A percentile compares a stretch with the other conserved stretches of the same genome.
Evolutionary conservation across 768 basidiomycete genomes (phyloP).

Genomic region (Suillus placidus): DNA sequence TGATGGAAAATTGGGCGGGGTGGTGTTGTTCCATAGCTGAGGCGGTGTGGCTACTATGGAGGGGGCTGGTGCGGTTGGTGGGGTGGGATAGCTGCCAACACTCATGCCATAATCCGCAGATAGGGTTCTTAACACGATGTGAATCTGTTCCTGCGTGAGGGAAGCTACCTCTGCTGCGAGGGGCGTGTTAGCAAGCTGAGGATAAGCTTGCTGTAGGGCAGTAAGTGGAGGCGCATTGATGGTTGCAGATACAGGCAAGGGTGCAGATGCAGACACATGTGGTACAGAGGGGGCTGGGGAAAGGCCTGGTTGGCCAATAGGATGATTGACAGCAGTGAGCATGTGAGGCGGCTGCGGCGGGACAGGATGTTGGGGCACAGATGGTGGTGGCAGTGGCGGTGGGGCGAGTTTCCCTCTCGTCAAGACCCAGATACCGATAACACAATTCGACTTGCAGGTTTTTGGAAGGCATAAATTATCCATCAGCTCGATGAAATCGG

Average conservation of each 20-base stretch:
- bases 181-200: slow-evolving; percentile 47
- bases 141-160: slow-evolving; percentile 77
- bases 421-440: slow-evolving; percentile 86
- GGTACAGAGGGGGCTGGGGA: slow-evolving; percentile 16
- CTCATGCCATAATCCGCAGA: slow-evolving; percentile 42
- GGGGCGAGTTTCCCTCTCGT: slow-evolving; percentile 76
- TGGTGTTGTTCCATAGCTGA: slow-evolving; percentile 16
- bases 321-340: slow-evolving; percentile 13
- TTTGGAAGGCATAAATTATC: slow-evolving; percentile 76
- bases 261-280: slow-evolving; percentile 15
- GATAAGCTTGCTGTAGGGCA: slow-evolving; percentile 30
- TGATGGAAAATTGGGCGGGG: slow-evolving; percentile 16
- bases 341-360: slow-evolving; percentile 20
- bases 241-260: not conserved
- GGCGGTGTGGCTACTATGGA: slow-evolving; percentile 31
- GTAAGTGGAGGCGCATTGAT: slow-evolving; percentile 18
- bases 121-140: slow-evolving; percentile 64
- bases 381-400: slow-evolving; percentile 31
- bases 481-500: slow-evolving; percentile 83
- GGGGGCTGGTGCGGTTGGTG: slow-evolving; percentile 30
- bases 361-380: slow-evolving; percentile 21
- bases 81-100: slow-evolving; percentile 32
- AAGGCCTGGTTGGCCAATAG: slow-evolving; percentile 17
- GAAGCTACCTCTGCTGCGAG: slow-evolving; percentile 74
- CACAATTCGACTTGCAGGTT: slow-evolving; percentile 59